Evolutionary conservation across 305 asterid species (phyloP).

Genomic region (Fraxinus latifolia): DNA sequence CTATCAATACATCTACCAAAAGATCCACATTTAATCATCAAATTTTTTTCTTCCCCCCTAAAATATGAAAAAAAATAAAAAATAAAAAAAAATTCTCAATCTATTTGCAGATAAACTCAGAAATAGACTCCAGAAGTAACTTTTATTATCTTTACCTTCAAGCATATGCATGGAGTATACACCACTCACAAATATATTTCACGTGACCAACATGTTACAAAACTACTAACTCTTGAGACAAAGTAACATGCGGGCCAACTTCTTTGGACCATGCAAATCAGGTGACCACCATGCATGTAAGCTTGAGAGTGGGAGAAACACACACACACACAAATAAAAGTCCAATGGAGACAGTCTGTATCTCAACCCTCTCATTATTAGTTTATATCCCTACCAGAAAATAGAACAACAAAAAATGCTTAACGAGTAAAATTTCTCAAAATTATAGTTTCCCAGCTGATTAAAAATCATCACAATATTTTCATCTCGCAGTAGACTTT

Average conservation of each 20-base stretch:
- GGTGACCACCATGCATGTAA: neutral
- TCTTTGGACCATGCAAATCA: neutral
- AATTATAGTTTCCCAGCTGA: neutral
- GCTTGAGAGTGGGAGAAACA: neutral
- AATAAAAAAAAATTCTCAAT: neutral
- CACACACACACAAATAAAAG: neutral
- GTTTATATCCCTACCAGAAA: neutral
- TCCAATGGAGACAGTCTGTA: neutral
- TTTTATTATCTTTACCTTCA: neutral
- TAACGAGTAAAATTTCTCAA: neutral
- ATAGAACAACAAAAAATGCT: neutral
- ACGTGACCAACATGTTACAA: neutral
- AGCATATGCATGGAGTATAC: neutral
- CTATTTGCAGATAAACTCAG: neutral
- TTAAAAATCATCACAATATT: neutral
- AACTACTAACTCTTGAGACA: neutral
- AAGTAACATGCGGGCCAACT: neutral
- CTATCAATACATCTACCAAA: neutral
- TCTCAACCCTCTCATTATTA: neutral
- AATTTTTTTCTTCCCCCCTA: neutral
- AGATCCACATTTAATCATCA: neutral
- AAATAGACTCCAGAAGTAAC: neutral
- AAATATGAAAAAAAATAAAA: neutral
- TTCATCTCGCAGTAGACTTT: neutral
- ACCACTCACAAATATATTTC: neutral